These are phyloP conservation scores for Tulasnella sp. DNA, from an alignment of 768 basidiomycete genomes.

Conservation along the genomic window DNA sequence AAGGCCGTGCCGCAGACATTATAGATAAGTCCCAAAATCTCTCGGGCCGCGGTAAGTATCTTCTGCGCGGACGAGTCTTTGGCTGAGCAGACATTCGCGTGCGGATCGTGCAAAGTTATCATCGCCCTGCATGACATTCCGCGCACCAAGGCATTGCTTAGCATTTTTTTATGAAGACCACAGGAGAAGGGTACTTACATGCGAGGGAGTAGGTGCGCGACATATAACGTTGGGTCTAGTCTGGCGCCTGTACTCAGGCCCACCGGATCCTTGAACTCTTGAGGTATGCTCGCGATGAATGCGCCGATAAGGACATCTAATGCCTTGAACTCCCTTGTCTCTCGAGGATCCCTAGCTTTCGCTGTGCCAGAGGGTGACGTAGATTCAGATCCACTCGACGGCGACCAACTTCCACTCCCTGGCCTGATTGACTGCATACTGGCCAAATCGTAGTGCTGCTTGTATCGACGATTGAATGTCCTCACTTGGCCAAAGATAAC, in stretches of 20 bases:
- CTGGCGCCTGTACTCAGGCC: constrained; percentile 22
- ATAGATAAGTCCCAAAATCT: constrained; percentile 11
- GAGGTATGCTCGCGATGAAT: constrained; percentile 47
- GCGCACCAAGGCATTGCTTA: not conserved
- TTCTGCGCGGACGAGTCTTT: not conserved
- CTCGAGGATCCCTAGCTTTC: no score
- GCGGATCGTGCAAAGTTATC: constrained; percentile 13
- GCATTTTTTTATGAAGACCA: not conserved
- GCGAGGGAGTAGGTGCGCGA: constrained; percentile 26
- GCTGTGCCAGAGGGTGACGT: no score
- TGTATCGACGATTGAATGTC: constrained; percentile 11
- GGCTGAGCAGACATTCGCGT: constrained; percentile 5
- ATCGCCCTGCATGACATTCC: not conserved
- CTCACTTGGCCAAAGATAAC: constrained; percentile 1
- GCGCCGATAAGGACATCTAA: constrained; percentile 46
- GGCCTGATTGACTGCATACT: no score
- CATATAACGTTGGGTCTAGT: constrained; percentile 46
- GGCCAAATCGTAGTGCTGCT: no score
- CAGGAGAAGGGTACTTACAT: not conserved
- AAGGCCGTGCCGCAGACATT: constrained; percentile 14
- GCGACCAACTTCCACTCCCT: no score
- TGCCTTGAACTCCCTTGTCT: constrained; percentile 50
- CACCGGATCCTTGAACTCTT: constrained; percentile 45
- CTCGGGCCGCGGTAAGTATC: constrained; percentile 3
- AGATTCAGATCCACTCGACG: no score